Conservation (phyloP, 768 basidiomycete genomes). For the Crepidotus variabilis region DNA sequence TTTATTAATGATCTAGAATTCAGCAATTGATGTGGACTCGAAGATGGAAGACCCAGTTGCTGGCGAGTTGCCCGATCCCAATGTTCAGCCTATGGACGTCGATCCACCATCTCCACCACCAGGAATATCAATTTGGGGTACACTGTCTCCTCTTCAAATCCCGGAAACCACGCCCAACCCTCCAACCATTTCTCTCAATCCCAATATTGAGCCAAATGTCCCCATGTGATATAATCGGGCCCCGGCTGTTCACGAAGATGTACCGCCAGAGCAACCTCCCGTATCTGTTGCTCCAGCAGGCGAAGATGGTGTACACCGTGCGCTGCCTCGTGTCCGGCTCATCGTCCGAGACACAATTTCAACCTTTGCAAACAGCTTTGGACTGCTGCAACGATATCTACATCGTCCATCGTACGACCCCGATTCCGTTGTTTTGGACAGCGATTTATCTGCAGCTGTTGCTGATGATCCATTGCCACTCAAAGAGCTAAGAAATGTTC, state of each 20-base stretch:
- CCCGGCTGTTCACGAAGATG: constrained; percentile 1
- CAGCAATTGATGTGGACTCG: too few species aligned
- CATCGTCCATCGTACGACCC: constrained; percentile 27
- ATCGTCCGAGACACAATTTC: constrained; percentile 15
- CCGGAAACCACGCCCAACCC: too few species aligned
- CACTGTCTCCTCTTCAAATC: too few species aligned
- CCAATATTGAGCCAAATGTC: not conserved
- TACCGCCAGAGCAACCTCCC: constrained; percentile 1
- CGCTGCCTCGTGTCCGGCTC: constrained; percentile 3
- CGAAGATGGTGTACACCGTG: not conserved
- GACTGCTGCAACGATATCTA: constrained; percentile 20
- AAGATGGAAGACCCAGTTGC: too few species aligned
- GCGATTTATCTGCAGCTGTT: constrained; percentile 10
- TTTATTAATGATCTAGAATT: too few species aligned
- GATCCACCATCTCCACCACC: too few species aligned
- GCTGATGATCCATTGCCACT: not conserved
- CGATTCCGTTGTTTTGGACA: constrained; percentile 15
- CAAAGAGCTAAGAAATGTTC: not conserved
- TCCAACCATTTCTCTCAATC: too few species aligned
- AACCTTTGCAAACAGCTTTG: constrained; percentile 21
- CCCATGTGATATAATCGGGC: too few species aligned
- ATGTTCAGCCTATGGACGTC: too few species aligned
- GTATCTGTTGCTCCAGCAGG: not conserved
- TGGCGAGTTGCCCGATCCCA: too few species aligned
- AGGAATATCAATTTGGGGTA: too few species aligned